Evolutionary conservation across 768 basidiomycete genomes (phyloP).

Genomic region (Suillus plorans): DNA sequence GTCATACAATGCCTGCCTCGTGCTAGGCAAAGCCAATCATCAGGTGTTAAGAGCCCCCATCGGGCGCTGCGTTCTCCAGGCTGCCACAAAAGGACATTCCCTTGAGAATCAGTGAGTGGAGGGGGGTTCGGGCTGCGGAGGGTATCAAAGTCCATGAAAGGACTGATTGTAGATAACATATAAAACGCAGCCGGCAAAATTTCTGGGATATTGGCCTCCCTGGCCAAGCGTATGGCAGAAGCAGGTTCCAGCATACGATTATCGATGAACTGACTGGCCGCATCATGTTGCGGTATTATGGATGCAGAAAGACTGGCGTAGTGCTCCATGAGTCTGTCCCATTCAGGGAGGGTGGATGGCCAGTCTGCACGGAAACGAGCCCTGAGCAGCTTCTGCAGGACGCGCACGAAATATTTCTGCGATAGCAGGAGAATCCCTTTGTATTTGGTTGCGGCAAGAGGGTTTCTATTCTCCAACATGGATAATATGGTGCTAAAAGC

Average conservation of each 20-base stretch:
- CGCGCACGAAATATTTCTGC: slow-evolving; percentile 36
- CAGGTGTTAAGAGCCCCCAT: background rate
- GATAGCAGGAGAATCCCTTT: slow-evolving; percentile 27
- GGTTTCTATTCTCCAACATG: slow-evolving; percentile 3
- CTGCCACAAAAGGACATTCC: background rate
- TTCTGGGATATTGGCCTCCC: slow-evolving; percentile 36
- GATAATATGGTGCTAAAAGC: slow-evolving; percentile 2
- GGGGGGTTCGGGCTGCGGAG: background rate
- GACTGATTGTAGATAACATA: slow-evolving; percentile 36
- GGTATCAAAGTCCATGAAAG: slow-evolving; percentile 19
- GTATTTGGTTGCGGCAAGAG: slow-evolving; percentile 18
- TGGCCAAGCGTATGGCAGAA: slow-evolving; percentile 41
- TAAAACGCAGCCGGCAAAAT: slow-evolving; percentile 52
- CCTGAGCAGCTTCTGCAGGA: slow-evolving; percentile 31
- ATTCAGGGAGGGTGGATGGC: slow-evolving; percentile 27
- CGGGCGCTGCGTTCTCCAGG: slow-evolving; percentile 1
- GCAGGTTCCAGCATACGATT: slow-evolving; percentile 19
- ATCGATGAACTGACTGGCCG: slow-evolving; percentile 1
- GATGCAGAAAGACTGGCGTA: background rate
- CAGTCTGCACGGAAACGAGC: slow-evolving; percentile 35
- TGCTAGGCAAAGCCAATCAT: background rate
- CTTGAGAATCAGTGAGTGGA: background rate
- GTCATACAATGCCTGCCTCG: slow-evolving; percentile 3
- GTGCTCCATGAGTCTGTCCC: slow-evolving; percentile 17
- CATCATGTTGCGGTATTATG: background rate